Conservation (phyloP, 2,329 filamentous ascomycete species). For the Cordyceps javanica region DNA sequence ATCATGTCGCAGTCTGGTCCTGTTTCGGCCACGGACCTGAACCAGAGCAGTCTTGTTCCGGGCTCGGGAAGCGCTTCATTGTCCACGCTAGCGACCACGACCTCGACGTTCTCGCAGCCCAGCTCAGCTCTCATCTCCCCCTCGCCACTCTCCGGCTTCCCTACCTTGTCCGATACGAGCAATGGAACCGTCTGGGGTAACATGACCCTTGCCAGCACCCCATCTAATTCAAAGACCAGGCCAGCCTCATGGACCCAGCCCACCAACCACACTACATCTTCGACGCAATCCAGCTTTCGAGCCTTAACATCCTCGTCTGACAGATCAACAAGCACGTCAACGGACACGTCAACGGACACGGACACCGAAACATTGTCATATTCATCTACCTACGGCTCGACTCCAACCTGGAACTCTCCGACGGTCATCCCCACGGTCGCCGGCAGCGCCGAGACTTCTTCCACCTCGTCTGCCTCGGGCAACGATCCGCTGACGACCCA, state of each 20-base stretch:
- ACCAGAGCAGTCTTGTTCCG: conserved; percentile 3
- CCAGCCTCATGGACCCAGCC: not conserved
- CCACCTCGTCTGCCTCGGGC: conserved; percentile 12
- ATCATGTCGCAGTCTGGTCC: conserved; percentile 29
- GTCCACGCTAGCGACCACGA: conserved; percentile 7
- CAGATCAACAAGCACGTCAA: no score
- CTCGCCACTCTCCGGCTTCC: not conserved
- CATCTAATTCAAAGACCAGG: not conserved
- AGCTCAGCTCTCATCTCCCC: not conserved
- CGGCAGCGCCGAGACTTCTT: conserved; percentile 16
- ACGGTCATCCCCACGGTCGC: conserved; percentile 18
- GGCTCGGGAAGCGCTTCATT: not conserved
- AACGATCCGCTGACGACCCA: conserved; percentile 23
- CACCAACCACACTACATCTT: not conserved
- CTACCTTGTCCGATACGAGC: conserved; percentile 8
- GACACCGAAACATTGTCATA: not conserved
- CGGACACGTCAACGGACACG: no score
- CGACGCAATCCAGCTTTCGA: conserved; percentile 1
- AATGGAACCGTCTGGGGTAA: conserved; percentile 11
- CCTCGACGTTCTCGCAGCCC: conserved; percentile 9
- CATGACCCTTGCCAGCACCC: not conserved
- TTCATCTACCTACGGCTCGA: conserved; percentile 3
- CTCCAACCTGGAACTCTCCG: conserved; percentile 13
- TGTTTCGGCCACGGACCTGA: conserved; percentile 15
- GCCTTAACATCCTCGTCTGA: not conserved